phyloP scores from a whole-genome alignment of 345 rosid genomes.

The Gossypium raimondii region DNA sequence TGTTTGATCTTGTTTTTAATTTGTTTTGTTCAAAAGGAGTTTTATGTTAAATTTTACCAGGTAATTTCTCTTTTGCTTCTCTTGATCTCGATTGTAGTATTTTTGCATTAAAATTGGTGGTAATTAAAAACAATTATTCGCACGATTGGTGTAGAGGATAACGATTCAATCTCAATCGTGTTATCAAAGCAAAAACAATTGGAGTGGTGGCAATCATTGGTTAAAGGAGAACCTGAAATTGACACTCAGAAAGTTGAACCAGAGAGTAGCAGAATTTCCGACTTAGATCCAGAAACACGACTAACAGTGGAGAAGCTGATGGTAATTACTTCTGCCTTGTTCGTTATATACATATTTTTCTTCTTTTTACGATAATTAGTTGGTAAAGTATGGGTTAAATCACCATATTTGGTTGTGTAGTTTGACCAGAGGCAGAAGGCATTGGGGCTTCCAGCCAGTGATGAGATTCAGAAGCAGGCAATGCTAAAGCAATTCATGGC shows the following conservation, averaged over 20 bases:
- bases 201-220: slow-evolving; percentile 88
- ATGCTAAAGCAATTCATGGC: slow-evolving; percentile 83
- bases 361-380: background rate
- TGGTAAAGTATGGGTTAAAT: background rate
- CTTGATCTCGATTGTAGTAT: background rate
- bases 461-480: slow-evolving; percentile 76
- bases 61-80: background rate
- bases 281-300: slow-evolving; percentile 79
- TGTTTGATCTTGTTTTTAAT: background rate
- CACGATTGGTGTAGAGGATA: slow-evolving; percentile 48
- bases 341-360: too few relatives aligned
- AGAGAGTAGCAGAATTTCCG: slow-evolving; percentile 72
- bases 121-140: background rate
- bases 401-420: slow-evolving; percentile 31
- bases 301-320: slow-evolving; percentile 83
- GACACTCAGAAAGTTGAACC: slow-evolving; percentile 94
- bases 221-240: slow-evolving; percentile 79
- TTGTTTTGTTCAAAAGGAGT: background rate
- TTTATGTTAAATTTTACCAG: background rate
- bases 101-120: background rate
- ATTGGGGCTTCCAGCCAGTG: slow-evolving; percentile 87
- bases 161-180: slow-evolving; percentile 51
- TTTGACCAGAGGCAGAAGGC: slow-evolving; percentile 88
- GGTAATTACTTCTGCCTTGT: slow-evolving; percentile 36
- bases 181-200: slow-evolving; percentile 82